Conservation (phyloP, 2,329 filamentous ascomycete species). For the Aspergillus fructus region DNA sequence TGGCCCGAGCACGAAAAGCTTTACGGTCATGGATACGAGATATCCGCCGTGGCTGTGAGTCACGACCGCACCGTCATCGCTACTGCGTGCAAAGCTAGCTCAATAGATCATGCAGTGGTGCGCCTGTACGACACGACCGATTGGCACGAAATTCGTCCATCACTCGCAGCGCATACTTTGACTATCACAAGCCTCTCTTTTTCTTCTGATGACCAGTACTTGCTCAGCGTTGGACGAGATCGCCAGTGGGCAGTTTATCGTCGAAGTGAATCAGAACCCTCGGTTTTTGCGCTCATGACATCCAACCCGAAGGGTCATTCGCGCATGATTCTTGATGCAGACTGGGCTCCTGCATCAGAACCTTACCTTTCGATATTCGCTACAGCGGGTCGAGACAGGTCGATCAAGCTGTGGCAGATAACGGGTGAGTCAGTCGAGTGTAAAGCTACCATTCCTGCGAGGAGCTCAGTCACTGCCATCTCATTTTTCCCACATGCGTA, state of each 20-base stretch:
- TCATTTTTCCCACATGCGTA: conserved; percentile 55
- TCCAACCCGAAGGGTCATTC: conserved; percentile 81
- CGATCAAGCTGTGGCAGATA: conserved; percentile 68
- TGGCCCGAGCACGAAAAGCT: conserved; percentile 97
- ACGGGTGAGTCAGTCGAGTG: conserved; percentile 50
- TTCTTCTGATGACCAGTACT: conserved; percentile 67
- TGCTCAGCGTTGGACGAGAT: conserved; percentile 89
- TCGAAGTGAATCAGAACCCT: conserved; percentile 41
- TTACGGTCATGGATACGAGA: conserved; percentile 97
- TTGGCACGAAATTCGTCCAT: conserved; percentile 85
- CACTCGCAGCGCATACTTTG: conserved; percentile 79
- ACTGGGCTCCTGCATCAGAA: conserved; percentile 66
- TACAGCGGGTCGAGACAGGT: conserved; percentile 88
- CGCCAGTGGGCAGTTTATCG: conserved; percentile 85
- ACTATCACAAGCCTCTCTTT: conserved; percentile 84
- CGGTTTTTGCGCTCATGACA: conserved; percentile 58
- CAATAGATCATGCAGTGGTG: conserved; percentile 90
- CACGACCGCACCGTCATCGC: conserved; percentile 75
- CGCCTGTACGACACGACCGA: conserved; percentile 80
- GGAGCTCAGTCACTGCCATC: conserved; percentile 67
- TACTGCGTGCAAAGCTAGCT: conserved; percentile 89
- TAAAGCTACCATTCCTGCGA: conserved; percentile 54
- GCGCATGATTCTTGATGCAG: conserved; percentile 85
- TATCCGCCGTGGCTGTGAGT: conserved; percentile 79
- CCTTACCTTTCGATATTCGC: conserved; percentile 61